phyloP scores from a whole-genome alignment of 495 filamentous ascomycete genomes.

The Penicillium waksmanii region DNA sequence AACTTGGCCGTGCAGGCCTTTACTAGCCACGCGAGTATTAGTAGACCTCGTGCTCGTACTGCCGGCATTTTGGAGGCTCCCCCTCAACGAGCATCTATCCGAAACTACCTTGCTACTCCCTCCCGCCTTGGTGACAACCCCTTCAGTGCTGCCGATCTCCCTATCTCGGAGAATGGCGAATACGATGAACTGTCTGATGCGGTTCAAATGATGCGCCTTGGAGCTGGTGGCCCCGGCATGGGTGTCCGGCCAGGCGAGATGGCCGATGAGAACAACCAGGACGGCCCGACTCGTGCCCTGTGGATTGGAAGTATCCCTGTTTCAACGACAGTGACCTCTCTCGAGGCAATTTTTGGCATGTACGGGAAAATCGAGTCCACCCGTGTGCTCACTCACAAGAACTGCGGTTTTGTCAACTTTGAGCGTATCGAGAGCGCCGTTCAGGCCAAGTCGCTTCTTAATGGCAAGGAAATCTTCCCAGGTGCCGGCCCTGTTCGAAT shows the following conservation, averaged over 20 bases:
- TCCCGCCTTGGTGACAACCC: constrained; percentile 78
- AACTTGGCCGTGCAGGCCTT: constrained; percentile 93
- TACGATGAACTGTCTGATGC: constrained; percentile 74
- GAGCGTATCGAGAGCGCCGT: constrained; percentile 88
- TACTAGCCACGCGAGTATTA: constrained; percentile 77
- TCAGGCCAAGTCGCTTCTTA: constrained; percentile 80
- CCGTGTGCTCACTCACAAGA: constrained; percentile 96
- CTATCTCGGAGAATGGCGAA: constrained; percentile 70
- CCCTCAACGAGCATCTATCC: constrained; percentile 69
- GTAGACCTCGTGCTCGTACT: constrained; percentile 83
- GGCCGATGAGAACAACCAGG: constrained; percentile 74
- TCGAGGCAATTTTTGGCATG: constrained; percentile 88
- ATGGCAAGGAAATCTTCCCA: constrained; percentile 97
- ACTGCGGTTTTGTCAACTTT: constrained; percentile 98
- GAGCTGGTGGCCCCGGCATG: constrained; percentile 62
- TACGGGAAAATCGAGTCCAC: constrained; percentile 92
- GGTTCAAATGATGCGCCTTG: constrained; percentile 77
- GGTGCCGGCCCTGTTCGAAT: constrained; percentile 94
- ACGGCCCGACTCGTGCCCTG: constrained; percentile 87
- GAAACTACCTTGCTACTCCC: constrained; percentile 73
- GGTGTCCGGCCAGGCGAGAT: constrained; percentile 48
- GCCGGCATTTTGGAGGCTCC: constrained; percentile 90
- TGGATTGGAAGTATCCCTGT: constrained; percentile 99
- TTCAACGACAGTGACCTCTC: constrained; percentile 90
- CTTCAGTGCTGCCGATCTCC: constrained; percentile 78